Percentiles rank a stretch among this genome's conserved stretches.
These are phyloP conservation scores for Centrapalus pauciflorus DNA, from an alignment of 129 eudicot species.

Conservation along the genomic window DNA sequence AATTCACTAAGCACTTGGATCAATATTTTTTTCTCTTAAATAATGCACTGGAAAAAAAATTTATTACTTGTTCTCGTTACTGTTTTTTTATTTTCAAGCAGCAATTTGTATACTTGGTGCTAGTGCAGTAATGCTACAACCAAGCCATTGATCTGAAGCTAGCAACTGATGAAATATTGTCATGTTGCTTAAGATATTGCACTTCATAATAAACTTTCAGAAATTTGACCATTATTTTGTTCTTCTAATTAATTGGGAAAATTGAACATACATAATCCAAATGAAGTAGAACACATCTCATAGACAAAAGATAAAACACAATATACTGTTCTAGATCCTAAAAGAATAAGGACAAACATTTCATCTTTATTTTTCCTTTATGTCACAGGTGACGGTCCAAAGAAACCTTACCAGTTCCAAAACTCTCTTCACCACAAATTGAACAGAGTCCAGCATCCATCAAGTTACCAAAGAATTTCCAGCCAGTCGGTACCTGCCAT, in stretches of 20 bases:
- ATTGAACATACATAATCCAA: not conserved
- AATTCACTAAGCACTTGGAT: too few relatives aligned
- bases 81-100: not conserved
- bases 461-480: constrained; percentile 77
- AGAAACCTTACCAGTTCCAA: constrained; percentile 69
- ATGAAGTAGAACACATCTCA: not conserved
- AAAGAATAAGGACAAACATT: not conserved
- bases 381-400: too few relatives aligned
- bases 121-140: too few relatives aligned
- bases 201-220: not conserved
- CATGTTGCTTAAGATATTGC: not conserved
- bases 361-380: not conserved
- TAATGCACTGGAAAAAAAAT: too few relatives aligned
- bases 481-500: constrained; percentile 71
- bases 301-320: not conserved
- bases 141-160: not conserved
- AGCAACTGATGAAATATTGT: not conserved
- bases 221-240: not conserved
- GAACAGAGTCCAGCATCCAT: constrained; percentile 82
- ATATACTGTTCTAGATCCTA: not conserved
- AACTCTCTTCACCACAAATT: constrained; percentile 82
- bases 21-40: too few relatives aligned
- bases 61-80: too few relatives aligned
- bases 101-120: not conserved
- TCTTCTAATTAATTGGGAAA: not conserved